phyloP scores from a whole-genome alignment of 2,329 filamentous ascomycete species.

The Metarhizium guizhouense region DNA sequence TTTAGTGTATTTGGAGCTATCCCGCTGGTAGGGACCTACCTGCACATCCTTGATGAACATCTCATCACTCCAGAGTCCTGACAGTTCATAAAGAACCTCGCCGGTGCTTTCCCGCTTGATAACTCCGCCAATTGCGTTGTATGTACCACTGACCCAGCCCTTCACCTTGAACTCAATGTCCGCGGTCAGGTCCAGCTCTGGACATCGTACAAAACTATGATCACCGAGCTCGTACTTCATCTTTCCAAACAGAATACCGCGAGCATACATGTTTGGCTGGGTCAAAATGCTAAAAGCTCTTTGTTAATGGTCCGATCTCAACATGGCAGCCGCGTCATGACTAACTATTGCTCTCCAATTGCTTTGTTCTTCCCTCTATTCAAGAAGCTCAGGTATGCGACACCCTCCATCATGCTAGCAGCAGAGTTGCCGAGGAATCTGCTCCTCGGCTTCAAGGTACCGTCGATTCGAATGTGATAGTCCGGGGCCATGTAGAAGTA shows the following conservation, averaged over 20 bases:
- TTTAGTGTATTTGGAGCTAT: background rate
- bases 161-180: slow-evolving; percentile 99
- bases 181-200: slow-evolving; percentile 75
- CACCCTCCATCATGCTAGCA: slow-evolving; percentile 96
- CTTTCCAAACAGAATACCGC: slow-evolving; percentile 93
- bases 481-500: slow-evolving; percentile 98
- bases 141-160: slow-evolving; percentile 91
- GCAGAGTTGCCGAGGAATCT: slow-evolving; percentile 96
- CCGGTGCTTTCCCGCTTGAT: slow-evolving; percentile 86
- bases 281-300: slow-evolving; percentile 62
- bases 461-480: slow-evolving; percentile 90
- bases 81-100: slow-evolving; percentile 83
- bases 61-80: slow-evolving; percentile 86
- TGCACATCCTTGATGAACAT: slow-evolving; percentile 84
- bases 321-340: slow-evolving; percentile 11
- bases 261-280: slow-evolving; percentile 98
- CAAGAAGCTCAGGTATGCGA: slow-evolving; percentile 73
- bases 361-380: slow-evolving; percentile 62
- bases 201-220: slow-evolving; percentile 86
- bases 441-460: slow-evolving; percentile 87
- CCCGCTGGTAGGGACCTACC: slow-evolving; percentile 35
- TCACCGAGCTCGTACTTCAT: slow-evolving; percentile 99
- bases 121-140: slow-evolving; percentile 87
- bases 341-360: slow-evolving; percentile 80
- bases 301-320: slow-evolving; percentile 5